phyloP scores from a whole-genome alignment of 2,329 filamentous ascomycete species.

The Tolypocladium inflatum region DNA sequence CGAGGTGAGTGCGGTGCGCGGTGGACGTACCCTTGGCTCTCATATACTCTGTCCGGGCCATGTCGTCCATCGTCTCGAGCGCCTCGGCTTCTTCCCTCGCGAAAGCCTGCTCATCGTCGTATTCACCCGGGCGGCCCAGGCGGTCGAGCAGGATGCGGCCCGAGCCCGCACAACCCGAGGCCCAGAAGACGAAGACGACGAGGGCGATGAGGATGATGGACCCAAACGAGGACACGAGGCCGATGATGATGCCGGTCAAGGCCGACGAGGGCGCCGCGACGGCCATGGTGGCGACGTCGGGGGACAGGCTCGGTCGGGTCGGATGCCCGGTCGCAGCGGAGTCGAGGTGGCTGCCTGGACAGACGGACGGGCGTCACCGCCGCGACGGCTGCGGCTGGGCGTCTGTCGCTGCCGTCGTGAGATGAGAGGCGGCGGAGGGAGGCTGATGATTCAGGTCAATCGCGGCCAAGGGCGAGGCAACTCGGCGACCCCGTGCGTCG shows the following conservation, averaged over 20 bases:
- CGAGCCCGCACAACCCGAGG: slow-evolving; percentile 56
- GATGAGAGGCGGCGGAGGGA: background rate
- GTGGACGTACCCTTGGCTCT: slow-evolving; percentile 74
- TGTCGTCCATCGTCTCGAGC: slow-evolving; percentile 89
- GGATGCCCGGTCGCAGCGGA: background rate
- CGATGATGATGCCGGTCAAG: slow-evolving; percentile 79
- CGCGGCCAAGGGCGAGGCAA: background rate
- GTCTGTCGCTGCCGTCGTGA: slow-evolving; percentile 3
- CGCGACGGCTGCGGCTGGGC: slow-evolving; percentile 4
- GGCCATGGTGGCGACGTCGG: slow-evolving; percentile 14
- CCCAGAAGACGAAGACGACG: slow-evolving; percentile 87
- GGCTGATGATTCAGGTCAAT: background rate
- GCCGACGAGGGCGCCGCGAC: slow-evolving; percentile 30
- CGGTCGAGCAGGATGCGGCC: slow-evolving; percentile 90
- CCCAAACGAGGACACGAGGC: slow-evolving; percentile 86
- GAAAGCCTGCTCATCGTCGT: slow-evolving; percentile 95
- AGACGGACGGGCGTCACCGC: slow-evolving; percentile 5
- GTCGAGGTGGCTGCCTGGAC: background rate
- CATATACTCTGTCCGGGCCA: slow-evolving; percentile 81
- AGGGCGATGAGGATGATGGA: slow-evolving; percentile 78
- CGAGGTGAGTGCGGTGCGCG: background rate
- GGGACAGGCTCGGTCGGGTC: background rate
- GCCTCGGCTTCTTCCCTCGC: slow-evolving; percentile 89
- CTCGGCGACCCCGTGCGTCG: background rate
- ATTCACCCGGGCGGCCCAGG: slow-evolving; percentile 88